Conservation (phyloP, 306 rosid species). For the Clitoria ternatea region DNA sequence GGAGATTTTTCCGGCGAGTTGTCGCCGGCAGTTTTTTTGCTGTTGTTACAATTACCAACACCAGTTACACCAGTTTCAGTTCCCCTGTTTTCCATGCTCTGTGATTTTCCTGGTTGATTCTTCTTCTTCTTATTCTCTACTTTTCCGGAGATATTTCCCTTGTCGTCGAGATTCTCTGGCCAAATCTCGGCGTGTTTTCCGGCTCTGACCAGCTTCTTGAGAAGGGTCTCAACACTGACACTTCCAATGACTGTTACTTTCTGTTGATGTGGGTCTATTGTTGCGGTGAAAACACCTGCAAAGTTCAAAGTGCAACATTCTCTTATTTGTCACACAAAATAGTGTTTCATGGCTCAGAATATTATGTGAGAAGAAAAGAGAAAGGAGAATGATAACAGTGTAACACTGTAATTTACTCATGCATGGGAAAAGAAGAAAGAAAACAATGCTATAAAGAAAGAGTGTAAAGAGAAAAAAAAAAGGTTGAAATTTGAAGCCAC, state of each 20-base stretch:
- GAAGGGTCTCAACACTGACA: conserved; percentile 57
- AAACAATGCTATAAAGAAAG: background rate
- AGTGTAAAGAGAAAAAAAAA: background rate
- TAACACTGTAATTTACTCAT: conserved; percentile 9
- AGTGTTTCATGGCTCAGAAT: background rate
- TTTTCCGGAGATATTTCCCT: conserved; percentile 38
- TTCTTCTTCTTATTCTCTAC: conserved; percentile 32
- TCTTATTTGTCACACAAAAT: background rate
- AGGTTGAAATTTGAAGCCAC: background rate
- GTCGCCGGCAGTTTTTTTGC: conserved; percentile 3
- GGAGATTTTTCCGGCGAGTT: conserved; percentile 28
- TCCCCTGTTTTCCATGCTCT: conserved; percentile 29
- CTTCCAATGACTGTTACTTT: conserved; percentile 75
- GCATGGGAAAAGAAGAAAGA: conserved; percentile 12
- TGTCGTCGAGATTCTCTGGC: conserved; percentile 46
- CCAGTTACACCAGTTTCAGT: conserved; percentile 19
- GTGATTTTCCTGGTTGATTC: conserved; percentile 28
- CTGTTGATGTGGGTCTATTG: conserved; percentile 56
- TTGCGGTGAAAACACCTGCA: conserved; percentile 69
- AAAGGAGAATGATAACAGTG: background rate
- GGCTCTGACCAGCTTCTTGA: conserved; percentile 51
- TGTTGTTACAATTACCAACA: background rate
- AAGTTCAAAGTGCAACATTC: background rate
- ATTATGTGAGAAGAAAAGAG: background rate
- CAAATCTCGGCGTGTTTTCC: conserved; percentile 78